These are phyloP conservation scores for Pestalotiopsis sp. DNA, from an alignment of 2,329 filamentous ascomycete genomes.

Conservation along the genomic window DNA sequence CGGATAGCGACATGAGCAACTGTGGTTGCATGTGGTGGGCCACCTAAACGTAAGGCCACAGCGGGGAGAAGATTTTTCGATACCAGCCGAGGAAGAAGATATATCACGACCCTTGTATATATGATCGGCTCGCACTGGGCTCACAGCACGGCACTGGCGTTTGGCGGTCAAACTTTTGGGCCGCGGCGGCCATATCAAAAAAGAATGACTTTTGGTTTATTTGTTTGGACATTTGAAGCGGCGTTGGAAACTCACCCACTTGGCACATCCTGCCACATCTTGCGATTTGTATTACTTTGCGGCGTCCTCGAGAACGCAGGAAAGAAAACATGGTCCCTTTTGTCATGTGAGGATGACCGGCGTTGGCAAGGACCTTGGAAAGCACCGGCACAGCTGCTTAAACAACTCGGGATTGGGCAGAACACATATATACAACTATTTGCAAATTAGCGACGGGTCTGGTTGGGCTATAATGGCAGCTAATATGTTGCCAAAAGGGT, in stretches of 20 bases:
- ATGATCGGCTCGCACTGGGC: constrained; percentile 3
- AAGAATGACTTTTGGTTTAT: neutral
- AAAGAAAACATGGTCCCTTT: neutral
- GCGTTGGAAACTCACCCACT: constrained; percentile 9
- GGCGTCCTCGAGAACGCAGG: neutral
- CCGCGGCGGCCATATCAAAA: neutral
- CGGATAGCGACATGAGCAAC: constrained; percentile 41
- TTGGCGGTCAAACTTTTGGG: neutral
- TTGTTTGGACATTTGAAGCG: neutral
- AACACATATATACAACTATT: neutral
- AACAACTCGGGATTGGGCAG: neutral
- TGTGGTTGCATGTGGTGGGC: constrained; percentile 57
- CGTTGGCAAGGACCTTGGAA: neutral
- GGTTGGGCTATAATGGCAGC: neutral
- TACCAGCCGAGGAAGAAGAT: neutral
- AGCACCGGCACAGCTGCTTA: neutral
- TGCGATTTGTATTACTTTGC: neutral
- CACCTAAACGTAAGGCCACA: constrained; percentile 31
- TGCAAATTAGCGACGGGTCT: neutral
- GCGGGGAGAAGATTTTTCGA: neutral
- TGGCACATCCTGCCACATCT: constrained; percentile 6
- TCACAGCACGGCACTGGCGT: constrained; percentile 9
- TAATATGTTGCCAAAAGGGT: neutral
- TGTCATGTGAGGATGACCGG: neutral
- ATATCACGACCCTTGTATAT: constrained; percentile 10